Evolutionary conservation across 495 filamentous ascomycete species (phyloP), one percentile per base, ranked within the genome.

Genomic region (Xylaria cubensis): DNA sequence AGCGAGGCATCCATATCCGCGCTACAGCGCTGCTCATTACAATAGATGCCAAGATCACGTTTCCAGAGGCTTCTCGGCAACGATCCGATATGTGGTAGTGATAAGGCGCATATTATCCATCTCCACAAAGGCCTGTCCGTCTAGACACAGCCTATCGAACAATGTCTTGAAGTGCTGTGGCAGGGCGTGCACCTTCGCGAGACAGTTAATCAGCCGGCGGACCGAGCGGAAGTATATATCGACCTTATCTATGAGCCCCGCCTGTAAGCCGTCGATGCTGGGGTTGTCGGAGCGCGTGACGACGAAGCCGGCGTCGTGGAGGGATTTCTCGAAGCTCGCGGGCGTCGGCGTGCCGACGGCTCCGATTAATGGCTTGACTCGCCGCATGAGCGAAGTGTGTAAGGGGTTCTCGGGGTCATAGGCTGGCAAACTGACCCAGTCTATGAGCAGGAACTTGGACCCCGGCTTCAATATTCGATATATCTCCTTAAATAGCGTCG

Each of bases 301-400:
- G 19, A 75, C 76, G 76, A 90, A 90, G 0, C 88, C 88, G 29
- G 88, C 85, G 6, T 82, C 79, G 48, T 78, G 80, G 9, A 90
- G 82, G 19, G 84, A 87, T 68, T 76, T 77, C 77, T 88, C 87
- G 34, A 90, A 78, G 50, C 76, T 84, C 41, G 81, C 77, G 32
- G 87, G 87, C 34, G 88, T 90, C 44, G 88, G 88, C 17, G 88
- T 90, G 42, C 88, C 88, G 19, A 90, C 88, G 46, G 88, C 88
- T 44, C 88, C 88, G 72, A 90, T 90, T 62, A 90, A 79, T 6
- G 88, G 88, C 79, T 90, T 90, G 39, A 90, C 87, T 36, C 86
- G 84, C 24, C 86, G 81, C 88, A 90, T 90, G 41, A 90, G 83
- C 67, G 84, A 85, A 19, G 79, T 82, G 58, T 90, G 88, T 59